Conservation (phyloP, 768 basidiomycete genomes). For the Rhizopogon vinicolor region DNA sequence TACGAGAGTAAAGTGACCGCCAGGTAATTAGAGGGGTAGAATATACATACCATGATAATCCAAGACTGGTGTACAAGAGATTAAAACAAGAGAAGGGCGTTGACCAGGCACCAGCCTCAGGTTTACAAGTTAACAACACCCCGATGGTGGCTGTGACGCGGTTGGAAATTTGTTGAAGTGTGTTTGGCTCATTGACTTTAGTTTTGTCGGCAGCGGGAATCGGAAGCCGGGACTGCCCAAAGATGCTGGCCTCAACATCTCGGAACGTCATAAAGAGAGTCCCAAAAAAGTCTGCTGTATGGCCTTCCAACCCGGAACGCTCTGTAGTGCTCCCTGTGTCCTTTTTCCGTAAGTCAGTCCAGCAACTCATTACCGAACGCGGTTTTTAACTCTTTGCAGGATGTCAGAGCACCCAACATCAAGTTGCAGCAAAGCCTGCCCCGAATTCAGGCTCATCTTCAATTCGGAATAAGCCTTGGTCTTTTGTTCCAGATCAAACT, state of each 20-base stretch:
- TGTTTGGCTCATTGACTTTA: slow-evolving; percentile 6
- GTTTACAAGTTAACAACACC: neutral
- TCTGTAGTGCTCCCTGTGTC: neutral
- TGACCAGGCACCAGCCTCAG: neutral
- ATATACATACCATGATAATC: slow-evolving; percentile 19
- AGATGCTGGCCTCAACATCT: slow-evolving; percentile 19
- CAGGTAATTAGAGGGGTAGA: neutral
- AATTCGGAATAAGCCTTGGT: slow-evolving; percentile 21
- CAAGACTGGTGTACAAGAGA: slow-evolving; percentile 19
- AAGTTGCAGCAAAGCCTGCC: neutral
- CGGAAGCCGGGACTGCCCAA: neutral
- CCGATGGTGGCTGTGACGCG: slow-evolving; percentile 19
- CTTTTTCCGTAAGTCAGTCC: slow-evolving; percentile 1
- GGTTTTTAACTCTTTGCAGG: neutral
- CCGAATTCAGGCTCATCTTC: neutral
- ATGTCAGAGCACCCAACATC: slow-evolving; percentile 2
- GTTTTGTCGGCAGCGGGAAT: neutral
- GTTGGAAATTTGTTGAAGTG: slow-evolving; percentile 2
- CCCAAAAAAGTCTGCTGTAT: neutral
- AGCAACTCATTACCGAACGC: neutral
- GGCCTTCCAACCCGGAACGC: neutral
- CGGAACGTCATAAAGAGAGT: slow-evolving; percentile 15
- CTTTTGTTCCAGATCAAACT: slow-evolving; percentile 19
- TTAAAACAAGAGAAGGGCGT: neutral
- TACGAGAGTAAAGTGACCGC: neutral